Conservation (phyloP, 2,329 filamentous ascomycete genomes). For the Aspergillaceae sp. region DNA sequence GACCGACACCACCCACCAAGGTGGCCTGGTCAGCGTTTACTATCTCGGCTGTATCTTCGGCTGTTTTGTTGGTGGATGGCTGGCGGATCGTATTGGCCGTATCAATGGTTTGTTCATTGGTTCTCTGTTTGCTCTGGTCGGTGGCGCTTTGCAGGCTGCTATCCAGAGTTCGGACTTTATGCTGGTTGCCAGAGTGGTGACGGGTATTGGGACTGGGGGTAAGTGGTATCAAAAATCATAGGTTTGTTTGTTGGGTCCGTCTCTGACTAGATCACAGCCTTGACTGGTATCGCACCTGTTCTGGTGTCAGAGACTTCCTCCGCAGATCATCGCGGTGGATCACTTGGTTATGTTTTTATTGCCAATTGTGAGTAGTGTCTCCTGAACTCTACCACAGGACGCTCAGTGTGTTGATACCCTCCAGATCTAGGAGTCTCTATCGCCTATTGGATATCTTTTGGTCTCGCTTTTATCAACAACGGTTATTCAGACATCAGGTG, state of each 20-base stretch:
- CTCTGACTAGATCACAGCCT: constrained; percentile 12
- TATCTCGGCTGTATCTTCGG: constrained; percentile 46
- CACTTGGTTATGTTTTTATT: constrained; percentile 44
- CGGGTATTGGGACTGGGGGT: constrained; percentile 46
- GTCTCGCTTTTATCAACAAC: constrained; percentile 25
- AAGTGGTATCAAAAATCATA: constrained; percentile 1
- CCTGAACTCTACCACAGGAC: neutral
- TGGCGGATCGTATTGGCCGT: constrained; percentile 47
- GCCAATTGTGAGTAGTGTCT: constrained; percentile 36
- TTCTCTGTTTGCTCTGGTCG: constrained; percentile 41
- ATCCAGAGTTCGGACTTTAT: constrained; percentile 42
- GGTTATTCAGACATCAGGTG: constrained; percentile 27
- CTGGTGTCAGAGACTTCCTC: constrained; percentile 43
- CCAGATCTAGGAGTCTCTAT: constrained; percentile 40
- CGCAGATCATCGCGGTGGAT: constrained; percentile 40
- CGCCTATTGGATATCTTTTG: constrained; percentile 31
- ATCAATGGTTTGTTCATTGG: constrained; percentile 44
- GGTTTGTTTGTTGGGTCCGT: constrained; percentile 4
- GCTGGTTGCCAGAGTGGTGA: constrained; percentile 42
- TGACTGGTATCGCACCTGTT: constrained; percentile 44
- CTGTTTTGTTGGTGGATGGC: constrained; percentile 43
- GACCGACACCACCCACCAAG: constrained; percentile 43
- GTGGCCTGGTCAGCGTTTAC: constrained; percentile 47
- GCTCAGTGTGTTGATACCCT: constrained; percentile 1
- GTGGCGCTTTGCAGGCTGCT: constrained; percentile 42